phyloP scores from a whole-genome alignment of 73 alveolate genomes.

The Diophrys sp. region DNA sequence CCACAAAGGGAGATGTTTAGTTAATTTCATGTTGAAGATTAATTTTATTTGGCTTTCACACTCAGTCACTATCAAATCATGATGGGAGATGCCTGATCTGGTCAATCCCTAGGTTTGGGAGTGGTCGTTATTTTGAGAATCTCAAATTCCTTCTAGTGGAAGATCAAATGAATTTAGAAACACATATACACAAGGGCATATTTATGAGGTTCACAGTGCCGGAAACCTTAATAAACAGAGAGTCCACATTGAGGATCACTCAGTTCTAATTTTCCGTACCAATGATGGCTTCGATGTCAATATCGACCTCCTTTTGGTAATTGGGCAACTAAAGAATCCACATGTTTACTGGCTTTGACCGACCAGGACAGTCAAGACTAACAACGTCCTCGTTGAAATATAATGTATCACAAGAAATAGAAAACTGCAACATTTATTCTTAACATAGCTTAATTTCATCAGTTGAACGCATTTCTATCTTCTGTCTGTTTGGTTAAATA shows the following conservation, averaged over 20 bases:
- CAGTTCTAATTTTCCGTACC: not conserved
- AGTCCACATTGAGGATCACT: not conserved
- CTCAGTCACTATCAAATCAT: not conserved
- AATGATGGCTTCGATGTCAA: not conserved
- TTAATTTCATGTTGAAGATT: too few species aligned
- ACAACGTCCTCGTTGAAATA: not conserved
- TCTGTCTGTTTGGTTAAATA: too few species aligned
- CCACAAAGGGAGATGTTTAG: too few species aligned
- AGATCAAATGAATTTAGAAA: not conserved
- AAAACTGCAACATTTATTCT: too few species aligned
- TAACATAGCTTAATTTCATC: too few species aligned
- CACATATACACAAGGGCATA: not conserved
- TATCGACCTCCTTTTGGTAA: not conserved
- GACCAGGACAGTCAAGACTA: not conserved
- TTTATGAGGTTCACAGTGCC: not conserved
- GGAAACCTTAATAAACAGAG: not conserved
- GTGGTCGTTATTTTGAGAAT: not conserved
- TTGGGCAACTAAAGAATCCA: not conserved
- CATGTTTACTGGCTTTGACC: not conserved
- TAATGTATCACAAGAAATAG: too few species aligned
- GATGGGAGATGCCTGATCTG: not conserved
- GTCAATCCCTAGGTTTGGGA: not conserved
- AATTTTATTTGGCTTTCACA: too few species aligned
- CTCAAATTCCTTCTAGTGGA: not conserved
- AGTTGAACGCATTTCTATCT: too few species aligned